A percentile compares a stretch with the other conserved stretches of the same genome.
Conservation (phyloP, 192 early-diverging fungal genomes). For the Tieghemiomyces parasiticus region DNA sequence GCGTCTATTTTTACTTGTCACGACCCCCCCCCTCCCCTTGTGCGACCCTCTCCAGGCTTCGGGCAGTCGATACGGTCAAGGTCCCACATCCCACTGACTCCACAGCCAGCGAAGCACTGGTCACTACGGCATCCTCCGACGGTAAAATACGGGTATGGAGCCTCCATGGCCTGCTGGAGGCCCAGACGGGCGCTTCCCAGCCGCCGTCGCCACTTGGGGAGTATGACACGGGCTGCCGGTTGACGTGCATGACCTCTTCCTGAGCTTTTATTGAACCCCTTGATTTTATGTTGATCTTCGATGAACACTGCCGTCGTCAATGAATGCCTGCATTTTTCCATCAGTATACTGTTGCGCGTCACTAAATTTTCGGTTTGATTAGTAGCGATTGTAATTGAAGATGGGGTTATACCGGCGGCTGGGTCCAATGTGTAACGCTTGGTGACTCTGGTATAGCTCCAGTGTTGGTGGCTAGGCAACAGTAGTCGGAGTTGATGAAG, state of each 20-base stretch:
- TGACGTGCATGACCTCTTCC: conserved; percentile 31
- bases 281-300: too few species aligned
- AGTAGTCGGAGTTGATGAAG: too few species aligned
- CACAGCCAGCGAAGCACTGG: conserved; percentile 15
- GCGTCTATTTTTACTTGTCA: conserved; percentile 25
- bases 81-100: conserved; percentile 17
- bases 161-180: conserved; percentile 31
- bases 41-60: conserved; percentile 15
- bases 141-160: conserved; percentile 57
- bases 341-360: too few species aligned
- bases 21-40: conserved; percentile 16
- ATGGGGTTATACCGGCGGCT: too few species aligned
- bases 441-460: too few species aligned
- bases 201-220: conserved; percentile 23
- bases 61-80: conserved; percentile 19
- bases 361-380: too few species aligned
- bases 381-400: too few species aligned
- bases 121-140: conserved; percentile 53
- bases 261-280: too few species aligned
- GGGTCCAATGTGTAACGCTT: too few species aligned
- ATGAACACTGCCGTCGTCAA: too few species aligned
- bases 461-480: too few species aligned
- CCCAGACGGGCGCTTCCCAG: conserved; percentile 7
- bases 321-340: too few species aligned
- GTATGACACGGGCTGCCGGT: conserved; percentile 42